Base-by-base conservation (phyloP, 1,284 basidiomycete species). In the Trametes pubescens region DNA sequence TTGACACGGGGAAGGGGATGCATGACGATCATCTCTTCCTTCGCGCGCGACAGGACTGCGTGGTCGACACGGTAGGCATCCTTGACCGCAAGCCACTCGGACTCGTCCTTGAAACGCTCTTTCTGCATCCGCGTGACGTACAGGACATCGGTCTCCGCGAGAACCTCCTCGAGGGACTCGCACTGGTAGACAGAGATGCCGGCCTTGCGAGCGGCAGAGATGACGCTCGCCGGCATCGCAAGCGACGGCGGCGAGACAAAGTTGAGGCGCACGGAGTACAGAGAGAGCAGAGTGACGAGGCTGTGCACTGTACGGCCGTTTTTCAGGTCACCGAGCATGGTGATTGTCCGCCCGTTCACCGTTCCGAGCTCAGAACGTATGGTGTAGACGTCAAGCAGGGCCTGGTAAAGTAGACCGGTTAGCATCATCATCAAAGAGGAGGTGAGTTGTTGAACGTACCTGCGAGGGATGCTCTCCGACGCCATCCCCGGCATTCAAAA, bases 341-440 rank as follows among this genome's bases (percentile, higher is more conserved):
- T 99, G 75, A 99, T 92, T 14, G 94, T 97, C 62, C 94, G 90
- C 53, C 97, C 98, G 74, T 98, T 99, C 68, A 99, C 95, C 0
- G 97, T 99, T 67, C 98, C 98, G 49, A 99, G 87, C 80, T 99
- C 98, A 54, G 95, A 96, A 67, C 98, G 95, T 72, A 99, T 99
- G 48, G 96, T 98, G 79, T 95, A 99, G 32, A 98, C 89, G 76
- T 99, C 98, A 65, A 99, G 82, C 49, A 98, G 83, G 32, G 94
- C 95, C 90, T 94, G n/a, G 8, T 37, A 9, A 65, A 5, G 16
- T 22, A 34, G 37, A 37, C 10, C 8, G 2, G 57, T 54, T 51
- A 68, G 40, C 58, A 34, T 18, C 18, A 29, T 38, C 18, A 34
- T 35, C 9, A 16, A 32, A 8, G 11, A 60, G 64, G 46, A 22